These are phyloP conservation scores for Calocybe cyanea DNA, from an alignment of 768 basidiomycete genomes.

Conservation along the genomic window DNA sequence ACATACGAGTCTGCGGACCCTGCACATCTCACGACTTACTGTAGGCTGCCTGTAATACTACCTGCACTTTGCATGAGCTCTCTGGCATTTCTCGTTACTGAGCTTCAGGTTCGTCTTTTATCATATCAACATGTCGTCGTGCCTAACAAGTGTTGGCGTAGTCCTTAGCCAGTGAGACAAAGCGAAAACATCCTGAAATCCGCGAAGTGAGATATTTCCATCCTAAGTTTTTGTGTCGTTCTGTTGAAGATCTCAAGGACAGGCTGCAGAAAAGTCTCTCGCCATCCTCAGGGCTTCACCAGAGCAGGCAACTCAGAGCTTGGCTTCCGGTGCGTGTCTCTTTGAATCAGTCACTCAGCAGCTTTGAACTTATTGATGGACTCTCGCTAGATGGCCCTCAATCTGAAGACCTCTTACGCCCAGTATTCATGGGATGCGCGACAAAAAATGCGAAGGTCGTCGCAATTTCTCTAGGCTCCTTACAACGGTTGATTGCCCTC, in stretches of 20 bases:
- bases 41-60: too few species aligned
- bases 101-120: conserved; percentile 11
- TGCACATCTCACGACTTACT: too few species aligned
- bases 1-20: too few species aligned
- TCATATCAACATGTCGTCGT: not conserved
- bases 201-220: conserved; percentile 63
- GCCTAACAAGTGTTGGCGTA: conserved; percentile 22
- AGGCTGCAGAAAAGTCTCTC: conserved; percentile 88
- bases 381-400: conserved; percentile 63
- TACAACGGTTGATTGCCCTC: conserved; percentile 86
- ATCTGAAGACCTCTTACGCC: conserved; percentile 76
- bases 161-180: conserved; percentile 86
- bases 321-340: conserved; percentile 65
- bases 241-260: conserved; percentile 18
- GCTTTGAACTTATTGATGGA: conserved; percentile 3
- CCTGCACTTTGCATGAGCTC: conserved; percentile 17
- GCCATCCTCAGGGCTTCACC: conserved; percentile 78
- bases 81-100: conserved; percentile 15
- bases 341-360: not conserved
- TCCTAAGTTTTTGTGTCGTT: not conserved
- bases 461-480: conserved; percentile 84
- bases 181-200: conserved; percentile 87
- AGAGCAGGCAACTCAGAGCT: conserved; percentile 66
- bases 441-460: conserved; percentile 94
- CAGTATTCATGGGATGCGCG: conserved; percentile 91